A percentile compares a stretch with the other conserved stretches of the same genome.
Evolutionary conservation across 164 flowering plant species (phyloP).

Genomic region (Taxillus chinensis): DNA sequence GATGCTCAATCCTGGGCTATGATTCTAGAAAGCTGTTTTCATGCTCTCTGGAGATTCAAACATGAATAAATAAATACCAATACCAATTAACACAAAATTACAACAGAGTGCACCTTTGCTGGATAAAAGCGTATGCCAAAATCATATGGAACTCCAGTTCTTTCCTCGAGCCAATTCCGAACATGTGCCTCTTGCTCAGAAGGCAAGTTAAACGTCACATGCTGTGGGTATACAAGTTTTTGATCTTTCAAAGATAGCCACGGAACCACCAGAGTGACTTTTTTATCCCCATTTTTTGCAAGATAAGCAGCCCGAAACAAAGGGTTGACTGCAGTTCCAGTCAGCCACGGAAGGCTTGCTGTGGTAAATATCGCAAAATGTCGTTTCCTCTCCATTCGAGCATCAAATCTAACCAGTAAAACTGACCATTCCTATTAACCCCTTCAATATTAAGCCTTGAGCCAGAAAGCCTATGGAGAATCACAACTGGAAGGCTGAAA

Average conservation of each 20-base stretch:
- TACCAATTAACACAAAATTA: no score
- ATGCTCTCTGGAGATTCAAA: no score
- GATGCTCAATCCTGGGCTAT: no score
- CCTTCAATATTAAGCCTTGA: background rate
- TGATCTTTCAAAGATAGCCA: constrained; percentile 84
- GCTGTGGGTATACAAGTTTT: constrained; percentile 57
- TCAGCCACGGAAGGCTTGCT: constrained; percentile 99
- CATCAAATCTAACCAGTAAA: constrained; percentile 9
- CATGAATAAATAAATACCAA: no score
- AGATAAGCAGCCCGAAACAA: constrained; percentile 95
- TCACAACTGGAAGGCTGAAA: background rate
- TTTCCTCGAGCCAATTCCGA: constrained; percentile 77
- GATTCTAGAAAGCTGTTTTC: no score
- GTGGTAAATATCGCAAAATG: constrained; percentile 90
- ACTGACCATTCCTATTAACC: background rate
- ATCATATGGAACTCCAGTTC: constrained; percentile 42
- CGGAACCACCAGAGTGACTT: constrained; percentile 82
- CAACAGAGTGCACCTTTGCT: constrained; percentile 45
- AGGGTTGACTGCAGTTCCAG: constrained; percentile 98
- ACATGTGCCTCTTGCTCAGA: constrained; percentile 69
- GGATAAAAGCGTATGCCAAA: constrained; percentile 73
- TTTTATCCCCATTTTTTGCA: constrained; percentile 49
- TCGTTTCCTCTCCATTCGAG: constrained; percentile 47
- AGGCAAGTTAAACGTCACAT: constrained; percentile 51
- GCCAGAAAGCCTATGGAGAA: background rate